Base-by-base conservation (phyloP, 2,329 filamentous ascomycete genomes). In the Huntiella moniliformis region DNA sequence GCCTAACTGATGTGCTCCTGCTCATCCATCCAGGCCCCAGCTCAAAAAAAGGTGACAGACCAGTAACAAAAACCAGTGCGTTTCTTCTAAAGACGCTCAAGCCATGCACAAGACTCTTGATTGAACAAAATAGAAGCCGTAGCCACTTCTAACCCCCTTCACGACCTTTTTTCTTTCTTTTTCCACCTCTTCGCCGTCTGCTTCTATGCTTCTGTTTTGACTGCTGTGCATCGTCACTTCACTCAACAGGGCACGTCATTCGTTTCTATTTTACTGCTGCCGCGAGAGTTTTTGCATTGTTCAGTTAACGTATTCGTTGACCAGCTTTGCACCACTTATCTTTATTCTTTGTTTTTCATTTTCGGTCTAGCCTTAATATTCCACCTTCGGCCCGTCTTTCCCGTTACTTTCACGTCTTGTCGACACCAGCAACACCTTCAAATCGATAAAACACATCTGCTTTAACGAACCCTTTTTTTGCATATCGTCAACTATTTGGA, bases 211-310 rank as follows among this genome's bases (percentile, higher is more conserved):
- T 28, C 22, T 28, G 22, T 28, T 28, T 28, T 28, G 22, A 28
- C 22, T 28, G 22, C 22, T 28, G 22, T 28, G 22, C 22, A 28
- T 28, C 22, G 22, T 28, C 22, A 28, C 17, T 39, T 39, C 17
- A 17, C 34, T 42, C 22, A 42, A 16, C 32, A 44, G 32, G 36
- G 32, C 79, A 50, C 31, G 34, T 39, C 35, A 33, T 38, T 44
- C 46, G 12, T 38, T 35, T 49, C 18, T 8, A 31, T 39, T 39
- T 34, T 8, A 35, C 38, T 38, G 35, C 34, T 10, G 7, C 34
- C 4, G 34, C 34, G 34, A n/a, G 34, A 15, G 33, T 37, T 37
- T 13, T 46, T 31, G 8, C 41, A 10, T 12, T 32, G 22, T 10
- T 12, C 35, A 18, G 10, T 32, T 39, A 16, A 17, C 7, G 22